These are phyloP conservation scores for Hypholoma fasciculare DNA, from an alignment of 768 basidiomycete species.

Conservation along the genomic window DNA sequence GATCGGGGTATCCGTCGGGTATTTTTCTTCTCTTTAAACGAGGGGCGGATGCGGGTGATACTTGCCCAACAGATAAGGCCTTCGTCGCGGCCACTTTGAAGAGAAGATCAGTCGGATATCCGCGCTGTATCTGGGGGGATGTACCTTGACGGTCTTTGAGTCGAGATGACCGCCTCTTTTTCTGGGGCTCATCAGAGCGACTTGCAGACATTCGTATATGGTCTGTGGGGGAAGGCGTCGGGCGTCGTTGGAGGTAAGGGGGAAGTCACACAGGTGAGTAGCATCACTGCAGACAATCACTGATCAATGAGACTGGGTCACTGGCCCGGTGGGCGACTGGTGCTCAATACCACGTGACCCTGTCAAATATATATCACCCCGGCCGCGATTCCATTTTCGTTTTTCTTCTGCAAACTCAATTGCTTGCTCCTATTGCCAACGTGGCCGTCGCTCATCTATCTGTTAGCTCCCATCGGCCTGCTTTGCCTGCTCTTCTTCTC, in stretches of 20 bases:
- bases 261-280: conserved; percentile 3
- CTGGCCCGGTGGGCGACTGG: neutral
- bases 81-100: conserved; percentile 20
- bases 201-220: conserved; percentile 11
- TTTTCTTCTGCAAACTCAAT: neutral
- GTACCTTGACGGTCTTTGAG: conserved; percentile 28
- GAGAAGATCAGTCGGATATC: conserved; percentile 1
- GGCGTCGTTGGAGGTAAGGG: conserved; percentile 12
- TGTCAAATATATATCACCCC: neutral
- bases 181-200: conserved; percentile 4
- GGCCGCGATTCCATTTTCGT: neutral
- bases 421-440: neutral
- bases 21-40: conserved; percentile 17
- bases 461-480: neutral
- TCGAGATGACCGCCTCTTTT: conserved; percentile 29
- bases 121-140: neutral
- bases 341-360: conserved; percentile 2
- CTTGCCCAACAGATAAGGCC: conserved; percentile 15
- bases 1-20: conserved; percentile 10
- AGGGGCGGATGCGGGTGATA: conserved; percentile 17
- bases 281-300: conserved; percentile 3
- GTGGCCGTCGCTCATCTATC: neutral
- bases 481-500: neutral
- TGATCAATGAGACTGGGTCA: neutral
- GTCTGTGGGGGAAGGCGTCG: neutral